phyloP scores from a whole-genome alignment of 2,329 filamentous ascomycete species.

The Sclerotinia nivalis region DNA sequence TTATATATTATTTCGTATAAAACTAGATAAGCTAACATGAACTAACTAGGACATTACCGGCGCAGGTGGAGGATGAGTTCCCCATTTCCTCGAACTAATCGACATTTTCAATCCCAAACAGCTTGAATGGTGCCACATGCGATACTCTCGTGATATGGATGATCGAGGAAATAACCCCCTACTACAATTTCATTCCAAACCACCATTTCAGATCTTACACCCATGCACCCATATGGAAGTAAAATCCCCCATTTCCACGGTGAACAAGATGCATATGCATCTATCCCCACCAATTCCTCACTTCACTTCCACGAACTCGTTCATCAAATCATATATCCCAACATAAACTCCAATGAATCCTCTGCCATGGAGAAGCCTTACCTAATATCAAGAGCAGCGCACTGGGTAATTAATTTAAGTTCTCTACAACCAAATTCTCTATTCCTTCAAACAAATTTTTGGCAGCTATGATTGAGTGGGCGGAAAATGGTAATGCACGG shows the following conservation, averaged over 20 bases:
- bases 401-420: slow-evolving; percentile 49
- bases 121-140: slow-evolving; percentile 53
- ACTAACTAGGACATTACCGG: slow-evolving; percentile 26
- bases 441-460: slow-evolving; percentile 56
- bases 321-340: slow-evolving; percentile 50
- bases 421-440: slow-evolving; percentile 43
- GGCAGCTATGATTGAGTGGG: slow-evolving; percentile 68
- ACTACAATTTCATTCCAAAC: slow-evolving; percentile 54
- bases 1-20: no score
- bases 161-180: slow-evolving; percentile 49
- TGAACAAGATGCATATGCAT: slow-evolving; percentile 53
- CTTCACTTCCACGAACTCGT: slow-evolving; percentile 58
- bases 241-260: slow-evolving; percentile 61
- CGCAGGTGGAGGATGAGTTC: slow-evolving; percentile 43
- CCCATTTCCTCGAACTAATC: slow-evolving; percentile 46
- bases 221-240: slow-evolving; percentile 51
- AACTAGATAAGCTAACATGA: slow-evolving; percentile 39
- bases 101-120: slow-evolving; percentile 46
- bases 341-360: slow-evolving; percentile 44
- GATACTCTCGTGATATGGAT: slow-evolving; percentile 58
- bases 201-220: slow-evolving; percentile 53
- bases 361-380: slow-evolving; percentile 53
- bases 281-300: slow-evolving; percentile 54
- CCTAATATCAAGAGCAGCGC: slow-evolving; percentile 54
- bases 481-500: slow-evolving; percentile 57